Base-by-base conservation (phyloP, 2,329 filamentous ascomycete species). In the Thelonectria blattea region DNA sequence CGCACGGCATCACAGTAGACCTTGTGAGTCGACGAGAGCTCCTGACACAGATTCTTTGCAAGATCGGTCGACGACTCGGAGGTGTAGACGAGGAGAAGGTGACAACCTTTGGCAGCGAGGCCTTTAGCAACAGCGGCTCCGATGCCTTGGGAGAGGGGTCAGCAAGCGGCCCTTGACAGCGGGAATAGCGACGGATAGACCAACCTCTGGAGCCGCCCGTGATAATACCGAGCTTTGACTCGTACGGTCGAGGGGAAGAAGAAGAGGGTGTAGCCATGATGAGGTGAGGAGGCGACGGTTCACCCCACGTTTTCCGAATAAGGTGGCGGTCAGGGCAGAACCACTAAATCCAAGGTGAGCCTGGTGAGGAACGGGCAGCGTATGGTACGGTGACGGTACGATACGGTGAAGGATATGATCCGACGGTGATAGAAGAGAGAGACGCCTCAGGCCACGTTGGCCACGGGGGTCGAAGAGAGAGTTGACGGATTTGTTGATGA, bases 81-180 rank as follows among this genome's bases (percentile, higher is more conserved):
- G 11, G 84, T 85, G 74, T 87, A 88, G 72, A 85, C 85, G 60
- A 88, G 76, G 47, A 88, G 75, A 15, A 89, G 74, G 57, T 83
- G 82, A 73, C 81, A 81, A 53, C 87, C 87, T 75, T 88, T 88
- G 70, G 78, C 79, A 32, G 86, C 86, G 11, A 89, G 80, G 56
- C 85, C 83, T 46, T 78, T 78, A 54, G 80, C 83, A 49, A 86
- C 84, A 24, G 84, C 83, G 18, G 83, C 84, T 27, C 87, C 87
- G 58, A 89, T 88, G 59, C 86, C 86, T 85, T 59, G 20, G 32
- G 49, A 37, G 22, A 48, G 34, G 58, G 27, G 51, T 39, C 9
- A 11, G 22, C 18, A 5, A 32, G 27, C 5, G 27, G 27, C 8
- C 2, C 30, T 20, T 12, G 41, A n/a, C 22, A n/a, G n/a, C 10